Evolutionary conservation across 2,329 filamentous ascomycete species (phyloP).

Genomic region (Claviceps digitariae): DNA sequence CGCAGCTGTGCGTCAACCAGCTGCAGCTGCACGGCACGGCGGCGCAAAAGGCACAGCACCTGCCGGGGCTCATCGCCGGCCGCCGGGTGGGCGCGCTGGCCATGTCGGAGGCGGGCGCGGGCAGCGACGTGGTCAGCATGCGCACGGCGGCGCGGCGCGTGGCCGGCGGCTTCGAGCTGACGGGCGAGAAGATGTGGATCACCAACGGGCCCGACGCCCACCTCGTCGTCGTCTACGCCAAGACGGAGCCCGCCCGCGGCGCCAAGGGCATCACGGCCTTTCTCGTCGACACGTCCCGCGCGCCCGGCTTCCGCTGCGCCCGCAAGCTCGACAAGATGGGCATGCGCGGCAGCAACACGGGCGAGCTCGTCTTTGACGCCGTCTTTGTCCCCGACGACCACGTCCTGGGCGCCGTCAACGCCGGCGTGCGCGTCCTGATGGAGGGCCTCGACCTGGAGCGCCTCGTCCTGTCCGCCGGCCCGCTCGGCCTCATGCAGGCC

Average conservation of each 20-base stretch:
- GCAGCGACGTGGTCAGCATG: constrained; percentile 93
- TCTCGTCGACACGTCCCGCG: constrained; percentile 57
- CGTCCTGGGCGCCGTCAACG: constrained; percentile 65
- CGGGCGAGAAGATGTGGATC: constrained; percentile 98
- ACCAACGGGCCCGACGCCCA: constrained; percentile 96
- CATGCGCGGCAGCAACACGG: constrained; percentile 94
- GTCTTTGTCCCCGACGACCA: constrained; percentile 81
- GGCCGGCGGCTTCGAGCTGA: constrained; percentile 73
- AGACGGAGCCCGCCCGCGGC: constrained; percentile 66
- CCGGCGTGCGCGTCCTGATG: constrained; percentile 85
- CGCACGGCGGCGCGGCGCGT: constrained; percentile 69
- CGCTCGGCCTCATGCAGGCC: constrained; percentile 89
- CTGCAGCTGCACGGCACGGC: constrained; percentile 73
- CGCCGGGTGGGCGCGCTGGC: constrained; percentile 75
- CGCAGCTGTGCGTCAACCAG: constrained; percentile 93
- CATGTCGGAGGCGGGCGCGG: constrained; percentile 87
- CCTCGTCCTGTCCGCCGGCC: constrained; percentile 79
- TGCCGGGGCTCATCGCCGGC: constrained; percentile 71
- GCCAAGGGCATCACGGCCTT: constrained; percentile 94
- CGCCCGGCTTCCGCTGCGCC: constrained; percentile 66
- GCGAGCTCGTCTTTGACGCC: constrained; percentile 79
- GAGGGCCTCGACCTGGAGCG: constrained; percentile 90
- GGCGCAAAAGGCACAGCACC: constrained; percentile 66
- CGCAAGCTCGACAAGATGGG: constrained; percentile 95
- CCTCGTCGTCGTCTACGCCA: constrained; percentile 89